Base-by-base conservation (phyloP, 768 basidiomycete genomes). In the Saitozyma podzolica region DNA sequence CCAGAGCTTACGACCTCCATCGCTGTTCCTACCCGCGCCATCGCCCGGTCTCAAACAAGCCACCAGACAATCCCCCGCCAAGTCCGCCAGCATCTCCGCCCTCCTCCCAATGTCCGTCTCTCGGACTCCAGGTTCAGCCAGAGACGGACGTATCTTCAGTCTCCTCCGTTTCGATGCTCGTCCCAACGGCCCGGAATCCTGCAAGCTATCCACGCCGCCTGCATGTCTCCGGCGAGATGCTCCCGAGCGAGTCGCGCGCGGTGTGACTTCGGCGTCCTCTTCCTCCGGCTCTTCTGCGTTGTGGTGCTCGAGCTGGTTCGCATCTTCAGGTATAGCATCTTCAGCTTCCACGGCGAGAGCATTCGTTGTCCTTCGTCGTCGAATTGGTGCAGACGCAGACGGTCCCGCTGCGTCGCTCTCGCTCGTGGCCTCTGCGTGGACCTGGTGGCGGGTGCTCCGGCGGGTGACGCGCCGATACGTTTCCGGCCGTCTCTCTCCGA, bases 1-100 rank as follows among this genome's bases (percentile, higher is more conserved):
- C 62, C 62, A 64, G 9, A 52, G 49, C 17, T 37, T 54, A 14
- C 50, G 17, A 10, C 41, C 13, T 40, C 58, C 60, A 61, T 48
- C 53, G 10, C 61, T 50, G 45, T 41, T 43, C 11, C 40, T 16
- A 19, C 39, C 59, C 5, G 43, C 40, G 47, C 6, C 60, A 50
- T 13, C 56, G 59, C 16, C 43, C 61, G 10, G 65, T 49, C 43
- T 51, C 55, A 3, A 72, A 42, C 42, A 72, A 54, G 40, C 62
- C 6, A 61, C 60, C 47, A 75, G 48, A 45, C 68, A 70, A 50
- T 75, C 74, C 14, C 63, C 64, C 9, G 74, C 74, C 14, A 73
- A 54, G 17, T 64, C 64, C 9, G 50, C 52, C 20, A 75, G 39
- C 14, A 72, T 56, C 40, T 72, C 64, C 2, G 66, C 65, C 50